Evolutionary conservation across 257 asterid genomes (phyloP), one percentile per base, ranked within the genome.

Genomic region (Ilex asprella): DNA sequence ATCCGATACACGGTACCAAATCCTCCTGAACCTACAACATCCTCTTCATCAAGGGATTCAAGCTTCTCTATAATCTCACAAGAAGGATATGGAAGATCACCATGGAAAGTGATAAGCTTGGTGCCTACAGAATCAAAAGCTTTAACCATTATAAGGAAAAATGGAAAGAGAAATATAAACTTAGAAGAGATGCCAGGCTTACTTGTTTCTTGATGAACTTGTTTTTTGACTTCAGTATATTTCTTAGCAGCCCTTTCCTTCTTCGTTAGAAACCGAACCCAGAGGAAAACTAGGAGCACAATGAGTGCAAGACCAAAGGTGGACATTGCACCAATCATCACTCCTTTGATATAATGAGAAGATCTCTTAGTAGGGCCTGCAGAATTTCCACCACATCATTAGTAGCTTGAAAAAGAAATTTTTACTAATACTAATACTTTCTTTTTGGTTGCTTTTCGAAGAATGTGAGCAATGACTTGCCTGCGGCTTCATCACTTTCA

Each of bases 51-150:
- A 27, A 93, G 94, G 54, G 97, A 81, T 74, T 93, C 99, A 14
- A 93, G 90, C 63, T 93, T 93, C 66, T 93, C 99, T 11, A 93
- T 89, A n/a, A 93, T 94, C 81, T 93, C 99, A 12, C 81, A 81
- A 3, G 99, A 93, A 16, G 97, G 83, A 77, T 93, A 93, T 6
- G 99, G 99, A 70, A 93, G 97, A 78, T 93, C 97, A 0, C 97
- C 99, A 16, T 89, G 99, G 84, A 93, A 93, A 11, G 97, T 93
- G 31, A 93, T 78, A 44, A 93, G 91, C 79, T 93, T 93, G 75
- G 99, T 86, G 73, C 86, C 99, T 89, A 56, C 46, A 21, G 16
- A 51, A 47, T 39, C 5, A 47, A 10, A 4, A 7, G 7, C 27
- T 31, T 27, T 52, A 21, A 30, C 52, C 30, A 16, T 6, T 31